A percentile compares a stretch with the other conserved stretches of the same genome.
phyloP scores from a whole-genome alignment of 2,329 filamentous ascomycete species.

The Ceratocystis eucalypticola region DNA sequence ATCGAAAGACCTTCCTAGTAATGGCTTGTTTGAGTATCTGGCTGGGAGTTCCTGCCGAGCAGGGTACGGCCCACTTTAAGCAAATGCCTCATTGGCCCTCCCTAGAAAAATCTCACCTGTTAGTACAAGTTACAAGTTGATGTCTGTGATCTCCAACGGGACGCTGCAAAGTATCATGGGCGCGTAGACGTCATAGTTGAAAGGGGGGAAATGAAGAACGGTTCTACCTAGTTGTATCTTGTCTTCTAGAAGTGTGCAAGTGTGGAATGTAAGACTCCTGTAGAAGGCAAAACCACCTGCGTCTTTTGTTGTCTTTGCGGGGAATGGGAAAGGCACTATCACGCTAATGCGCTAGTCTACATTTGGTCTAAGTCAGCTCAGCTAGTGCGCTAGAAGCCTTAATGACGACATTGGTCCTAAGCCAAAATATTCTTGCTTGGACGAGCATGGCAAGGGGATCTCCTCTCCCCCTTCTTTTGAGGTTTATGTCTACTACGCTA shows the following conservation, averaged over 20 bases:
- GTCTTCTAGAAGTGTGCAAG: not conserved
- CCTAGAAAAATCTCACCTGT: not conserved
- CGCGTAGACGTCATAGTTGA: not conserved
- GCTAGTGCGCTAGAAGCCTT: not conserved
- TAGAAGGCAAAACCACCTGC: not conserved
- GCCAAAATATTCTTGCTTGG: not conserved
- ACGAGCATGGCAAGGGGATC: not conserved
- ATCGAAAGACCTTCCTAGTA: conserved; percentile 2
- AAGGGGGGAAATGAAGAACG: not conserved
- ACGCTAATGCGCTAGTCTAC: not conserved
- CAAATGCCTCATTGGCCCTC: not conserved
- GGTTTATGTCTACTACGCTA: too few relatives aligned
- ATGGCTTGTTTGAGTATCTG: not conserved
- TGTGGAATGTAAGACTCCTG: not conserved
- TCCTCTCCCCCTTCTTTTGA: not conserved
- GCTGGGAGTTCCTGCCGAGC: not conserved
- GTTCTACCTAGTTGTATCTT: not conserved
- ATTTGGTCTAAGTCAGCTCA: not conserved
- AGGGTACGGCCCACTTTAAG: not conserved
- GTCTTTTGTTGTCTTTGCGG: conserved; percentile 10
- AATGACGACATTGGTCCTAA: conserved; percentile 11
- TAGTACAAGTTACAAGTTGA: not conserved
- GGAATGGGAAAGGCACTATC: conserved; percentile 3
- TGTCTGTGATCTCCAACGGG: not conserved
- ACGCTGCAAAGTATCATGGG: not conserved